These are phyloP conservation scores for Talaromyces albobiverticillius DNA, from an alignment of 2,329 filamentous ascomycete species.

Conservation along the genomic window DNA sequence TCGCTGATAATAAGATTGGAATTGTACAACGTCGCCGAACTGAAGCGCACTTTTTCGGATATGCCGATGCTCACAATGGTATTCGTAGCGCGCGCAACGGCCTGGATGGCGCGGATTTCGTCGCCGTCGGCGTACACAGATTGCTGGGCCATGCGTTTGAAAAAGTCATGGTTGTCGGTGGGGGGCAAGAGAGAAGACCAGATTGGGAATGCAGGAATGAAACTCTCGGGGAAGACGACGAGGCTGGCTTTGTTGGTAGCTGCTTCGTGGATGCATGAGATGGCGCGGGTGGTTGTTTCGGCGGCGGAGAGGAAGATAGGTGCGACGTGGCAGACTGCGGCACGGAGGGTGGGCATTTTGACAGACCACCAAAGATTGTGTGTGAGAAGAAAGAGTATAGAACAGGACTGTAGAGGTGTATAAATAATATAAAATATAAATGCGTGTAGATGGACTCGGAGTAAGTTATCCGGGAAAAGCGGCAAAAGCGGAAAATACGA, in stretches of 20 bases:
- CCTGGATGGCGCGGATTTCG: slow-evolving; percentile 43
- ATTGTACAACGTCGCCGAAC: slow-evolving; percentile 51
- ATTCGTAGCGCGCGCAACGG: slow-evolving; percentile 34
- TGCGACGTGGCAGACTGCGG: slow-evolving; percentile 33
- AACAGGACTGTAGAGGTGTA: neutral
- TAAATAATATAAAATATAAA: neutral
- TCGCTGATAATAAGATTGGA: slow-evolving; percentile 49
- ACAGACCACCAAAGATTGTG: neutral
- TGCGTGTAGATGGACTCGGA: neutral
- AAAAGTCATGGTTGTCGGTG: slow-evolving; percentile 50
- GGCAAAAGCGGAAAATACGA: neutral
- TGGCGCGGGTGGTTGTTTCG: slow-evolving; percentile 47
- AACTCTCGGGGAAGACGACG: slow-evolving; percentile 55
- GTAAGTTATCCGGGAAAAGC: neutral
- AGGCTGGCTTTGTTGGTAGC: slow-evolving; percentile 46
- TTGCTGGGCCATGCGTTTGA: slow-evolving; percentile 45
- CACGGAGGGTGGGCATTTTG: neutral
- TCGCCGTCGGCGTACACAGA: slow-evolving; percentile 47
- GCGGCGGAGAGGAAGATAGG: slow-evolving; percentile 49
- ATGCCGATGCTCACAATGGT: slow-evolving; percentile 51
- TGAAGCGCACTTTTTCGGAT: slow-evolving; percentile 46
- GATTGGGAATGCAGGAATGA: slow-evolving; percentile 53
- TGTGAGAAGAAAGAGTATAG: neutral
- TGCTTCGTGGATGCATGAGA: slow-evolving; percentile 46
- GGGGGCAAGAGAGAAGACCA: slow-evolving; percentile 51